Evolutionary conservation across 2,329 filamentous ascomycete genomes (phyloP).

Genomic region (Fusarium sp.): DNA sequence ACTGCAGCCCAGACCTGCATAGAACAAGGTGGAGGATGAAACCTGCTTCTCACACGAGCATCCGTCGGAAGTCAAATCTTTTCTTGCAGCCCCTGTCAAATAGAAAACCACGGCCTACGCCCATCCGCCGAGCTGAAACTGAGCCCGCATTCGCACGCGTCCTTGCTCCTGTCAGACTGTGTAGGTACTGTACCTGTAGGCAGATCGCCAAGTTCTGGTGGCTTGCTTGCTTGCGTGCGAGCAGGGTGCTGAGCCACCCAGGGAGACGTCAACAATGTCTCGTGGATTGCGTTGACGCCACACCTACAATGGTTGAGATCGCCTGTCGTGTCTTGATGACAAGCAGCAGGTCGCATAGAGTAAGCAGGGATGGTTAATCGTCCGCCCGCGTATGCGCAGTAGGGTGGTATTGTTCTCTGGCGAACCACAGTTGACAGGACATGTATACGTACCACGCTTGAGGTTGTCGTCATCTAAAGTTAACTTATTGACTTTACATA

Average conservation of each 20-base stretch:
- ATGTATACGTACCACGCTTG: not conserved
- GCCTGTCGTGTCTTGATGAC: not conserved
- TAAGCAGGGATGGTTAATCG: constrained; percentile 9
- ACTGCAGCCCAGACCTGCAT: constrained; percentile 4
- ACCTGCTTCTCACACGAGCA: constrained; percentile 14
- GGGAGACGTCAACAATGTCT: constrained; percentile 34
- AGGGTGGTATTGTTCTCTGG: not conserved
- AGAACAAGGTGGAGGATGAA: constrained; percentile 21
- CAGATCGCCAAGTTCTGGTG: constrained; percentile 2
- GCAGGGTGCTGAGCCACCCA: constrained; percentile 39
- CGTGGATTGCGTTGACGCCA: constrained; percentile 25
- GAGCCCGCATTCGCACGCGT: not conserved
- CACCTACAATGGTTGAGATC: not conserved
- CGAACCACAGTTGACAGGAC: not conserved
- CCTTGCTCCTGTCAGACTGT: not conserved
- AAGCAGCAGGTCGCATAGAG: not conserved
- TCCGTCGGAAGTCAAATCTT: not conserved
- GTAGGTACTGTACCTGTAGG: not conserved
- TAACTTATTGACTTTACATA: not conserved
- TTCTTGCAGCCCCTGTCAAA: not conserved
- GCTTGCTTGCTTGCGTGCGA: constrained; percentile 17
- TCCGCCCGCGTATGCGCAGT: not conserved
- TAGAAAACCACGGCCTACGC: not conserved
- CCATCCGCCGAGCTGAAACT: not conserved
- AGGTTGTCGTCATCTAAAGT: not conserved